Percentiles rank a stretch among this genome's conserved stretches.
Evolutionary conservation across 192 early-diverging fungal species (phyloP).

Genomic region (Linnemannia hyalina): DNA sequence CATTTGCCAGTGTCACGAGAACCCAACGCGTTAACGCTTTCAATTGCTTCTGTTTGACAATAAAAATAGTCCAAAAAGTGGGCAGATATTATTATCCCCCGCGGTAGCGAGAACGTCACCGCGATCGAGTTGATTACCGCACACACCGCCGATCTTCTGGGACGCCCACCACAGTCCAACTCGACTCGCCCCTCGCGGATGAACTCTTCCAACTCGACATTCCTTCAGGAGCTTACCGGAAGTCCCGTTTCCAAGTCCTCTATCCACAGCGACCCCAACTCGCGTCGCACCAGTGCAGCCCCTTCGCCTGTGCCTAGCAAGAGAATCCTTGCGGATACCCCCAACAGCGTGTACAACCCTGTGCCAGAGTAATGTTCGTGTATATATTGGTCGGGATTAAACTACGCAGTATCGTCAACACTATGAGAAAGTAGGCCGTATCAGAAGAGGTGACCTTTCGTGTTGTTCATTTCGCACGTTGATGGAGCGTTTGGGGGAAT

Average conservation of each 20-base stretch:
- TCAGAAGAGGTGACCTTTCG: no score
- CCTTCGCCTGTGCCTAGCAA: constrained; percentile 42
- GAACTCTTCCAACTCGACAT: constrained; percentile 12
- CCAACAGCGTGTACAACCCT: constrained; percentile 46
- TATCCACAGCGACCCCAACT: constrained; percentile 7
- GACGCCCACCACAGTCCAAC: constrained; percentile 24
- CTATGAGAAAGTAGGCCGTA: no score
- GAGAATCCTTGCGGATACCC: constrained; percentile 25
- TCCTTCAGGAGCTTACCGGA: constrained; percentile 28
- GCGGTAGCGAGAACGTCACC: constrained; percentile 72
- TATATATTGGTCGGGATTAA: no score
- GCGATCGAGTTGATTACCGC: constrained; percentile 74
- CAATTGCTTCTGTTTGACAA: background rate
- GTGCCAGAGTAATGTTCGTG: constrained; percentile 30
- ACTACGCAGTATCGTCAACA: no score
- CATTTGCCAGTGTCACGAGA: no score
- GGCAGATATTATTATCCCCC: constrained; percentile 82
- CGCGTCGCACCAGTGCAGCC: constrained; percentile 15
- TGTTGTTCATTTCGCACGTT: no score
- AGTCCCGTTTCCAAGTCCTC: constrained; percentile 8
- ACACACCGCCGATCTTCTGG: constrained; percentile 54
- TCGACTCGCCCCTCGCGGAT: constrained; percentile 31
- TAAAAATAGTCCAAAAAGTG: constrained; percentile 75
- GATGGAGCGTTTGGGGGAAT: no score
- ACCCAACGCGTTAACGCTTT: background rate